Base-by-base conservation (phyloP, 2,329 filamentous ascomycete species). In the Fusarium sp. region DNA sequence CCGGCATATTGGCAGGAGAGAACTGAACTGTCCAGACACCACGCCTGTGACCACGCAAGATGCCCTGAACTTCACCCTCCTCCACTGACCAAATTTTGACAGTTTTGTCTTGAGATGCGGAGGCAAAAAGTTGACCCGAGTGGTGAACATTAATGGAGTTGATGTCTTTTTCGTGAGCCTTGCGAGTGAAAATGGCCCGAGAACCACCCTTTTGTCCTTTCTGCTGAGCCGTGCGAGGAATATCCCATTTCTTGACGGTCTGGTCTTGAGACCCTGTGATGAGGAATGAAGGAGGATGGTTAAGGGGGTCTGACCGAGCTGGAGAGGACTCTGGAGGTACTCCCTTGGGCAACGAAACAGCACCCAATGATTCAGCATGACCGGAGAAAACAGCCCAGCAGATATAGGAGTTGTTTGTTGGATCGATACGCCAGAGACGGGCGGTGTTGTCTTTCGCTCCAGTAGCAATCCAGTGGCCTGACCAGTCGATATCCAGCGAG, bases 121-220 rank as follows among this genome's bases (percentile, higher is more conserved):
- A 98, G 7, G 96, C 97, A 79, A 99, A 98, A 2, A 98, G 84
- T n/a, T 91, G 90, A 9, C 90, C 90, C 4, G 89, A 87, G 28
- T 91, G 88, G 73, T 95, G 94, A 17, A 96, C 88, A 73, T 97
- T 94, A 57, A 99, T 89, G 6, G 96, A 95, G 78, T 99, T 99
- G 83, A 99, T 99, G 76, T 99, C 96, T 81, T 99, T 99, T 80
- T 99, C 96, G 83, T 99, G 96, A 2, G 96, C 96, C 82, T 98
- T 97, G 64, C 96, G 90, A 2, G 96, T 98, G 82, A 94, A 99
- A 9, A 91, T 84, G 45, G 94, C 94, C 76, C 91, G 86, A 15
- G 90, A 84, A 15, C 88, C 87, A 65, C 88, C 88, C 69, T 88
- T 89, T 52, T 84, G 82, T 24, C 77, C 78, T 48, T 78, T 75